Evolutionary conservation across 805 yeast genomes (phyloP).

Genomic region (Kurtzmaniella cleridarum): DNA sequence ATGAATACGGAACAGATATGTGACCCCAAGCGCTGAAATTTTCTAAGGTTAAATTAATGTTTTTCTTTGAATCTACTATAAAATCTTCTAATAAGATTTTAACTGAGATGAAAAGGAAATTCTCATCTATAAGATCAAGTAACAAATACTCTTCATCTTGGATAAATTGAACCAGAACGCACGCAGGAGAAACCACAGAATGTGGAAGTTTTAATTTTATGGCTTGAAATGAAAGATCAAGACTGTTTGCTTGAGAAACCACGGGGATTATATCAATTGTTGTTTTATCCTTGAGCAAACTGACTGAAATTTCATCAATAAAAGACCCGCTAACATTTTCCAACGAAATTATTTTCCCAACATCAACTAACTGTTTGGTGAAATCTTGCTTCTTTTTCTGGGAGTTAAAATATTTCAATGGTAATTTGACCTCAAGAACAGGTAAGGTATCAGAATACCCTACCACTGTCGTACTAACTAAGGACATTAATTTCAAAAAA

Average conservation of each 20-base stretch:
- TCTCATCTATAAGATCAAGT: constrained; percentile 50
- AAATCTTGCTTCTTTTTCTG: constrained; percentile 17
- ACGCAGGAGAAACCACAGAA: constrained; percentile 11
- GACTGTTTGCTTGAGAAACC: constrained; percentile 23
- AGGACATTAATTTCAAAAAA: no score
- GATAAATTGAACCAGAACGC: constrained; percentile 11
- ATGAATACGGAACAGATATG: constrained; percentile 62
- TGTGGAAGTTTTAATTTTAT: constrained; percentile 25
- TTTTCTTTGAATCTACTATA: constrained; percentile 12
- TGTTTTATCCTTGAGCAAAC: constrained; percentile 24
- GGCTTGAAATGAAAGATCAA: constrained; percentile 29
- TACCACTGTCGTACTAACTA: constrained; percentile 10
- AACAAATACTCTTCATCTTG: constrained; percentile 23
- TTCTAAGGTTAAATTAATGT: constrained; percentile 16
- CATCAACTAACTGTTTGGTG: constrained; percentile 11
- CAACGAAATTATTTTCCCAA: constrained; percentile 21
- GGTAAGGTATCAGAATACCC: constrained; percentile 16
- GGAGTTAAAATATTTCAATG: constrained; percentile 15
- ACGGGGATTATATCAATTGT: constrained; percentile 38
- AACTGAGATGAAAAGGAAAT: constrained; percentile 49
- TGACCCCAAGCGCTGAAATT: constrained; percentile 56
- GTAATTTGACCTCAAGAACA: constrained; percentile 13
- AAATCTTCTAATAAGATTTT: constrained; percentile 42
- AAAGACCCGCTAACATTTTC: constrained; percentile 13
- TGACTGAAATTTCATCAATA: constrained; percentile 24